Evolutionary conservation across 2,329 filamentous ascomycete species (phyloP), one percentile per base, ranked within the genome.

Genomic region (Ophiostoma montium): DNA sequence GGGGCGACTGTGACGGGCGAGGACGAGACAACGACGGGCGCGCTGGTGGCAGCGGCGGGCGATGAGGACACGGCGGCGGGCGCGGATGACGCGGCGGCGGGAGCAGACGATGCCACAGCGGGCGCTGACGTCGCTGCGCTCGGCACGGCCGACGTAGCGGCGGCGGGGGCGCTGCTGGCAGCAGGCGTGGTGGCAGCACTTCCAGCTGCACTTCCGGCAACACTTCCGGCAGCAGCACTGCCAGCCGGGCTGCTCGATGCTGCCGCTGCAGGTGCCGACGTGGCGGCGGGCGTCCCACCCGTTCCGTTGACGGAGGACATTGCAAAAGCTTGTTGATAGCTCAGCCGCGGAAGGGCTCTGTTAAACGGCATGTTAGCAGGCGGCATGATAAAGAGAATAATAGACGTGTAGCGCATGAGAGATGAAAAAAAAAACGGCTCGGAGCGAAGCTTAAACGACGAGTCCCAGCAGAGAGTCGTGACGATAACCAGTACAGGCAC

Each of bases 291-390:
- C 27, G 46, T 38, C 51, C 41, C 51, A 30, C 23, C 52, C 50
- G 55, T 54, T 55, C 56, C 59, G 51, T 58, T 61, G 39, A 47
- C 50, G 49, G 57, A 57, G 46, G 59, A 60, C 62, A 65, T 65
- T 51, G 51, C 52, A 56, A 62, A 58, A 46, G 49, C 44, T 46
- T 56, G 45, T 36, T 56, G 53, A 47, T 57, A 59, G 52, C 52
- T 57, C 35, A 61, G 52, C 52, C 57, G 51, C 30, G 58, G 57
- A 31, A 53, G 51, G 23, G 50, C 52, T 49, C 60, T 64, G 27
- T 51, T 46, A 38, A 51, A 47, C 21, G 49, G 47, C 60, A 60
- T 63, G 55, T 63, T 56, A 63, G 61, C 54, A 19, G 19, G 38
- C 11, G 38, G 45, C 8, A 41, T 35, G 32, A 39, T 49, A n/a